Base-by-base conservation (phyloP, 2,329 filamentous ascomycete species). In the Paecilomyces dactylethromorphus region DNA sequence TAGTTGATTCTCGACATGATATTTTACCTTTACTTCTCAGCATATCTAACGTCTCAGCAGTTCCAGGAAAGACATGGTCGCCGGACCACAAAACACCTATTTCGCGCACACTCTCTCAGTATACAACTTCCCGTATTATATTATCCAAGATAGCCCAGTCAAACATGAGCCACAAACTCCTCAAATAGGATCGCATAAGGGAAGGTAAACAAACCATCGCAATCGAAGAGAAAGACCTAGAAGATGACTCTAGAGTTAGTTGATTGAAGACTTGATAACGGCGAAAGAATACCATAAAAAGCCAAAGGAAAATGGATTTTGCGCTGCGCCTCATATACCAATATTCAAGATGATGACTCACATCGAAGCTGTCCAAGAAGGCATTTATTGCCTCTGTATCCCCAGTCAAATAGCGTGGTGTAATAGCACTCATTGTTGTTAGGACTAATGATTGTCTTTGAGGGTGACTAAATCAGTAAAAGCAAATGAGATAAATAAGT, bases 21-120 rank as follows among this genome's bases (percentile, higher is more conserved):
- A 33, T 18, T 58, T 55, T 69, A 92, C 92, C 91, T 85, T 86
- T 89, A 59, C 85, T 87, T 69, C 91, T 87, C 62, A 99, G 79
- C 76, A 96, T 82, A 61, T 91, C 84, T 39, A 99, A 78, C 0
- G 92, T 96, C 76, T 97, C 91, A 3, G 90, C 88, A 4, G 92
- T 87, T 56, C 89, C 89, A 13, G 91, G 87, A 66, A 94, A 97
- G 11, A 96, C 80, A 72, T 93, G 88, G 71, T 97, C 91, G 55
- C 94, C 94, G 15, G 92, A 96, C 94, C 94, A 99, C 60, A 99
- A 81, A 39, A 99, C 94, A 71, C 93, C 92, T 96, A 76, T 76
- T 73, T 78, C 76, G 68, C 74, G 59, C 62, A 67, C 70, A 56
- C 60, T 12, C 51, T 62, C 62, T 74, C 64, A 77, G 72, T 68